These are phyloP conservation scores for Saksenaea oblongispora DNA, from an alignment of 371 early-diverging fungal species.

Conservation along the genomic window DNA sequence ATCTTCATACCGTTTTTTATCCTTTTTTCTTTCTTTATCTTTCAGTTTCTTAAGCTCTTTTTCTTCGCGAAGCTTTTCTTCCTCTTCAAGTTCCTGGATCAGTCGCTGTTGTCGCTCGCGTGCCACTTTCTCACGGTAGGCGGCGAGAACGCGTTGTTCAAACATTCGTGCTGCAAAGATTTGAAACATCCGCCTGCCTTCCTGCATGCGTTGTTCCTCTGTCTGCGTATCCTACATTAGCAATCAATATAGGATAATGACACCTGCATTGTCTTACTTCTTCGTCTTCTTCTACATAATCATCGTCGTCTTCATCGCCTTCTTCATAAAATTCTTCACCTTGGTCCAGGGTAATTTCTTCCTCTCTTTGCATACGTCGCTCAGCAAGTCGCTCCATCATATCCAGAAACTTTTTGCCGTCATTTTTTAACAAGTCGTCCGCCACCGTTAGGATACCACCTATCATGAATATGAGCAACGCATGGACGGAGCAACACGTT, in stretches of 20 bases:
- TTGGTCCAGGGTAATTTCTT: slow-evolving; percentile 43
- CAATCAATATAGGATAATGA: not conserved
- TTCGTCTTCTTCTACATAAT: slow-evolving; percentile 57
- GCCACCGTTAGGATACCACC: slow-evolving; percentile 83
- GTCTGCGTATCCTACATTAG: slow-evolving; percentile 63
- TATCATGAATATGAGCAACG: not conserved
- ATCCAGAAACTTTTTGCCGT: slow-evolving; percentile 89
- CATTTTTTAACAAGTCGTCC: slow-evolving; percentile 85
- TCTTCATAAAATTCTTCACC: slow-evolving; percentile 41
- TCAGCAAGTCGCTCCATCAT: slow-evolving; percentile 93
- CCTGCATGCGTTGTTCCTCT: slow-evolving; percentile 84
- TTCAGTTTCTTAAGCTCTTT: slow-evolving; percentile 63
- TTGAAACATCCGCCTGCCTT: slow-evolving; percentile 90
- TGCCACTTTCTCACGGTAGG: slow-evolving; percentile 88
- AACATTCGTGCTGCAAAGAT: slow-evolving; percentile 93
- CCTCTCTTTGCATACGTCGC: slow-evolving; percentile 75
- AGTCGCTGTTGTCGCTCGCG: slow-evolving; percentile 76
- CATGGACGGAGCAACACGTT: not conserved
- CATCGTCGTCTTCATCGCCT: slow-evolving; percentile 58
- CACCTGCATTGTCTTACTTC: slow-evolving; percentile 34
- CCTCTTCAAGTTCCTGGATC: slow-evolving; percentile 78
- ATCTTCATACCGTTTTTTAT: slow-evolving; percentile 46
- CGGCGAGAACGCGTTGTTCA: slow-evolving; percentile 87
- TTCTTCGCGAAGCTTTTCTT: slow-evolving; percentile 68
- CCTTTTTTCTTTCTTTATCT: slow-evolving; percentile 66